Evolutionary conservation across 176 grass and related monocot genomes (phyloP).

Genomic region (Cenchrus americanus): DNA sequence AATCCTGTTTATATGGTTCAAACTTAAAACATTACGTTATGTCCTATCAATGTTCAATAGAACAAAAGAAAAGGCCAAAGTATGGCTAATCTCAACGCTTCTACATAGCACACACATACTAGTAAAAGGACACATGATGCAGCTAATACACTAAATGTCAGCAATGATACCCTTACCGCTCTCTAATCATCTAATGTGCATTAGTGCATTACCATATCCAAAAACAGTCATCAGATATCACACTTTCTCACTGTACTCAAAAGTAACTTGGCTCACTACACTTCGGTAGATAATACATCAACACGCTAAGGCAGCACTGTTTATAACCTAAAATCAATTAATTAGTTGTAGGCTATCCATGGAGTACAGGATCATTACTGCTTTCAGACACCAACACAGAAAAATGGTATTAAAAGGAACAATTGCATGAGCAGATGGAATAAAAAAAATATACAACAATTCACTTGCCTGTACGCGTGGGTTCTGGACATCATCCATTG

Average conservation of each 20-base stretch:
- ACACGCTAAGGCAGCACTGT: neutral
- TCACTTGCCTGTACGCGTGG: constrained; percentile 91
- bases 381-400: neutral
- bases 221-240: neutral
- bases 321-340: neutral
- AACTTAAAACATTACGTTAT: neutral
- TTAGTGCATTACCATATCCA: neutral
- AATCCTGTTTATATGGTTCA: constrained; percentile 7
- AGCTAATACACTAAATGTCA: neutral
- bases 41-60: neutral
- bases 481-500: constrained; percentile 97
- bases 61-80: neutral
- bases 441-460: constrained; percentile 7
- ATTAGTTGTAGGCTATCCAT: neutral
- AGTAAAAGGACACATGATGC: neutral
- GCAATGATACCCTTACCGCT: neutral
- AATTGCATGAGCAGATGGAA: constrained; percentile 25
- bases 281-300: neutral
- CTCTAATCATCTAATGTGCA: neutral
- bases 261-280: neutral
- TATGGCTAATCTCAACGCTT: neutral
- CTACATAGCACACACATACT: neutral
- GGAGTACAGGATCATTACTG: constrained; percentile 17
- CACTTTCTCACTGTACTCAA: neutral
- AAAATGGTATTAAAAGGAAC: neutral